phyloP scores from a whole-genome alignment of 2,329 filamentous ascomycete genomes.

The Incumbomyces delicatus region DNA sequence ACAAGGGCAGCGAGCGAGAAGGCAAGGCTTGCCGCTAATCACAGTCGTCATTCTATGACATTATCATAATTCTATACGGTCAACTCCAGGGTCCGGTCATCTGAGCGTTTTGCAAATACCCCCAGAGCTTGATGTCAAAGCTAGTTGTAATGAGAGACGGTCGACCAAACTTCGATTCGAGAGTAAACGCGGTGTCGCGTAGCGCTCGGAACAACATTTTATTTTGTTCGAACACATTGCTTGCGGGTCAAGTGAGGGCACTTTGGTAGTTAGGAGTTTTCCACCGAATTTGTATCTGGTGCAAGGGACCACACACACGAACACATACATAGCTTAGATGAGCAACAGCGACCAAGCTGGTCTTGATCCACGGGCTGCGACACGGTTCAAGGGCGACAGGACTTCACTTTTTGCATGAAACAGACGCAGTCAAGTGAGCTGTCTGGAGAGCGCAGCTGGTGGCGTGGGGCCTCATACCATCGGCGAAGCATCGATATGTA shows the following conservation, averaged over 20 bases:
- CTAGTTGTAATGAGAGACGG: constrained; percentile 1
- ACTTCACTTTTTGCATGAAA: too few species aligned
- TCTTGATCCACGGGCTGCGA: not conserved
- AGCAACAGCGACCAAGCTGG: constrained; percentile 1
- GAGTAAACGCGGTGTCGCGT: not conserved
- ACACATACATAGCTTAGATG: not conserved
- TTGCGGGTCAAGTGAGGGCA: not conserved
- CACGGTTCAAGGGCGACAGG: not conserved
- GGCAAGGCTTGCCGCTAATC: too few species aligned
- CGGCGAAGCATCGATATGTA: not conserved
- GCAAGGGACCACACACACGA: too few species aligned
- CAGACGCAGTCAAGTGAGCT: too few species aligned
- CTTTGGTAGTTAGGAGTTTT: not conserved
- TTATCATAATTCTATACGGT: not conserved
- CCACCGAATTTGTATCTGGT: not conserved
- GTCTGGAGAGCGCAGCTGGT: not conserved
- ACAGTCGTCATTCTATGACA: not conserved
- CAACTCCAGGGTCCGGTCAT: not conserved
- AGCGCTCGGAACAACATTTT: not conserved
- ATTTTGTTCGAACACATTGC: not conserved
- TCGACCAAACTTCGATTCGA: not conserved
- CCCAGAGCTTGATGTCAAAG: not conserved
- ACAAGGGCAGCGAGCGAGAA: too few species aligned
- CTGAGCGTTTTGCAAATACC: not conserved
- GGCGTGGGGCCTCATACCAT: not conserved